Conservation (phyloP, 2,329 filamentous ascomycete species). For the Ceratocystis smalleyi region DNA sequence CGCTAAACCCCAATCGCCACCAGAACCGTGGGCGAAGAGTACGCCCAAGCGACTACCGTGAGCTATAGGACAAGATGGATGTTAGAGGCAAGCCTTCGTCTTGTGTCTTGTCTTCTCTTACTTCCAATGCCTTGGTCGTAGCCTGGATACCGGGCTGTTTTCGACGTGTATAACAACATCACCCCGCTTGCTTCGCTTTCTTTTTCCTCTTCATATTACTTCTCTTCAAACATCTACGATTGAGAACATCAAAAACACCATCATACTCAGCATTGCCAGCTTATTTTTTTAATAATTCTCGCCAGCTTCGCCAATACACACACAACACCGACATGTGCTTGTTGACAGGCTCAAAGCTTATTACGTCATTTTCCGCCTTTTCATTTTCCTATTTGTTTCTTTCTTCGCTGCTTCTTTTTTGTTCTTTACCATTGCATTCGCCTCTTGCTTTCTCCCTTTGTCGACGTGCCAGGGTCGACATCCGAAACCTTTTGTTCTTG, state of each 20-base stretch:
- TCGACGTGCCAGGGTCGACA: neutral
- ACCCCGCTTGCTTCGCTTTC: neutral
- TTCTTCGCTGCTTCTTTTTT: neutral
- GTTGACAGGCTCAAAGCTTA: neutral
- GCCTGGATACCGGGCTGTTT: neutral
- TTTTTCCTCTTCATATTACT: neutral
- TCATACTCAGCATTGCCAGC: neutral
- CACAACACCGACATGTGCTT: neutral
- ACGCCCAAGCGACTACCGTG: slow-evolving; percentile 79
- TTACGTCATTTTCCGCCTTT: too few relatives aligned
- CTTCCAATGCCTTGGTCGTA: neutral
- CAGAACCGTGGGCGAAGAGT: slow-evolving; percentile 65
- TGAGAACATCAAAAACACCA: neutral
- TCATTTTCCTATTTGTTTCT: neutral
- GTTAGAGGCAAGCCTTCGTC: neutral
- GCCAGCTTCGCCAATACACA: too few relatives aligned
- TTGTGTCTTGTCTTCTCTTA: neutral
- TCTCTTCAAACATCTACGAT: neutral
- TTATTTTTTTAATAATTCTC: too few relatives aligned
- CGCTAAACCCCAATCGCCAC: slow-evolving; percentile 84
- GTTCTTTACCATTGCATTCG: neutral
- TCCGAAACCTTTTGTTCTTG: neutral
- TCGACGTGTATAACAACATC: neutral
- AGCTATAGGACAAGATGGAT: slow-evolving; percentile 40
- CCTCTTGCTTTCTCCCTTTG: neutral